These are phyloP conservation scores for Pseudofabraea citricarpa DNA, from an alignment of 2,329 filamentous ascomycete species.

Conservation along the genomic window DNA sequence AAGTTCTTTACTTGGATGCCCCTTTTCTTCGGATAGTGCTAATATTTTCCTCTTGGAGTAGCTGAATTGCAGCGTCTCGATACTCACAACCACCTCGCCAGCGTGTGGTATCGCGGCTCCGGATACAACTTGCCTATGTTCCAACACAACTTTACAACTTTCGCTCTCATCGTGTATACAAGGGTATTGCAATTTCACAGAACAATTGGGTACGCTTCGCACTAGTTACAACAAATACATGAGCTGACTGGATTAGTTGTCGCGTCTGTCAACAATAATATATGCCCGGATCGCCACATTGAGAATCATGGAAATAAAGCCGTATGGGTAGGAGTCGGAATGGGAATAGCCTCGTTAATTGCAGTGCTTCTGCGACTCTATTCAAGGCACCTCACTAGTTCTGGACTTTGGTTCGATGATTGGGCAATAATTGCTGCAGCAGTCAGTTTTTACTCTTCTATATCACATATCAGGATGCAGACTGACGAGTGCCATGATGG, in stretches of 20 bases:
- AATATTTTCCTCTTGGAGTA: background rate
- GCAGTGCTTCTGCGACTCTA: conserved; percentile 11
- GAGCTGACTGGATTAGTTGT: background rate
- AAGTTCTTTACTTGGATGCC: too few species aligned
- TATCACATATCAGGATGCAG: background rate
- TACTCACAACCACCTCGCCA: background rate
- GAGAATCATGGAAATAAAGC: background rate
- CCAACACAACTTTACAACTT: background rate
- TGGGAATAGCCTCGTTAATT: background rate
- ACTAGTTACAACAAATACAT: background rate
- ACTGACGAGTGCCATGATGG: background rate
- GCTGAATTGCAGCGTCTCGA: background rate
- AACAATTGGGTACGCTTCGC: background rate
- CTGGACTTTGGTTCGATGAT: conserved; percentile 16
- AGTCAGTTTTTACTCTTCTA: conserved; percentile 5
- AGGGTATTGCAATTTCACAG: background rate
- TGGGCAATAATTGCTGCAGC: conserved; percentile 9
- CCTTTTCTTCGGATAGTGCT: background rate
- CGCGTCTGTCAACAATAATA: background rate
- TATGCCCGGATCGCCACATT: background rate
- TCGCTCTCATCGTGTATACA: background rate
- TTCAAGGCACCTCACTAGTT: conserved; percentile 8
- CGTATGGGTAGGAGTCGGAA: conserved; percentile 1
- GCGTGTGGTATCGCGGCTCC: background rate
- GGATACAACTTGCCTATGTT: background rate